phyloP scores from a whole-genome alignment of 2,329 filamentous ascomycete genomes.

The Aspergillus pseudotamarii region DNA sequence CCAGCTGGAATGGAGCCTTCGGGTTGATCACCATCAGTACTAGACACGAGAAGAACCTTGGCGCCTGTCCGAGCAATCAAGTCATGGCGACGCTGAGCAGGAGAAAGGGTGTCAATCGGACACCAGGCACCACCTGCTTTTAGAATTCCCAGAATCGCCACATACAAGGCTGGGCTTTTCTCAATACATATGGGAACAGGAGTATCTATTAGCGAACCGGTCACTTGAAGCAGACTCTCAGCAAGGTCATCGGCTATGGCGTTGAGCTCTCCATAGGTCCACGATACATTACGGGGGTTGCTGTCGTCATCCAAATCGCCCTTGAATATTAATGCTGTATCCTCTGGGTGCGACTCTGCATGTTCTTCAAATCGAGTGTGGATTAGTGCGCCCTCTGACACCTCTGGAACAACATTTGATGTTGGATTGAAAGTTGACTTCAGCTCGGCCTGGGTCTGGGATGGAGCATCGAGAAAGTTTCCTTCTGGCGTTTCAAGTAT shows the following conservation, averaged over 20 bases:
- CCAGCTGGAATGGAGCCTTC: conserved; percentile 29
- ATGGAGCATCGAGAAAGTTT: conserved; percentile 21
- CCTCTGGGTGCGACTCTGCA: conserved; percentile 26
- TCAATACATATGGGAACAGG: conserved; percentile 45
- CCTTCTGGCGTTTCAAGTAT: conserved; percentile 27
- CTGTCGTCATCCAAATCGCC: conserved; percentile 26
- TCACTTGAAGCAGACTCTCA: conserved; percentile 26
- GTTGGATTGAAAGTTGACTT: conserved; percentile 27
- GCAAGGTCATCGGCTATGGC: conserved; percentile 37
- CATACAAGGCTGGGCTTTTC: conserved; percentile 40
- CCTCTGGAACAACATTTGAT: conserved; percentile 13
- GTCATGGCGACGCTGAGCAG: conserved; percentile 41
- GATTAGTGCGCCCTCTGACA: conserved; percentile 21
- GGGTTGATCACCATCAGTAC: conserved; percentile 24
- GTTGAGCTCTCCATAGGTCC: conserved; percentile 43
- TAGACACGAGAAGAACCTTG: conserved; percentile 31
- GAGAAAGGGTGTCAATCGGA: conserved; percentile 45
- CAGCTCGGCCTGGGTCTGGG: conserved; percentile 15
- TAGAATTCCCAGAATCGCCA: conserved; percentile 46
- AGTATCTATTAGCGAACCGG: conserved; percentile 27
- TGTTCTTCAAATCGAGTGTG: conserved; percentile 34
- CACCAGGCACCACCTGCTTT: conserved; percentile 49
- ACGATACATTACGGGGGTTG: conserved; percentile 23
- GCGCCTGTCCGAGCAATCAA: conserved; percentile 41
- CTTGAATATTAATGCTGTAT: conserved; percentile 33